Percentiles rank a stretch among this genome's conserved stretches.
These are phyloP conservation scores for Zymoseptoria tritici DNA, from an alignment of 2,329 filamentous ascomycete species.

Conservation along the genomic window DNA sequence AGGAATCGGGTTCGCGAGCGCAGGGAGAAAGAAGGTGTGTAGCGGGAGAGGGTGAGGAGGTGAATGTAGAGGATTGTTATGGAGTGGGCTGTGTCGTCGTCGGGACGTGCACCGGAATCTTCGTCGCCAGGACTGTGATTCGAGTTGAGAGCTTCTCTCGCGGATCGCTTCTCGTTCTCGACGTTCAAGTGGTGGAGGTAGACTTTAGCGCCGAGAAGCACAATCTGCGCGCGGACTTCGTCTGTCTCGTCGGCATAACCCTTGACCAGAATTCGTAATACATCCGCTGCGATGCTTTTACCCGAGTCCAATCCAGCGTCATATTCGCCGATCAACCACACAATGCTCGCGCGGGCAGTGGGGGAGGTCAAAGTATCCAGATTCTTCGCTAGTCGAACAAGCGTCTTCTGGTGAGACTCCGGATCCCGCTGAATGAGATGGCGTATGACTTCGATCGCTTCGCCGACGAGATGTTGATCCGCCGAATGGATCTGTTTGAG, in stretches of 20 bases:
- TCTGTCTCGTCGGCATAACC: slow-evolving; percentile 79
- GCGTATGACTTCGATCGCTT: slow-evolving; percentile 88
- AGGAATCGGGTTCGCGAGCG: slow-evolving; percentile 87
- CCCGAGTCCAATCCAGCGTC: slow-evolving; percentile 61
- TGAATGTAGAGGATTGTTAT: slow-evolving; percentile 78
- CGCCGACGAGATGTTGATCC: slow-evolving; percentile 80
- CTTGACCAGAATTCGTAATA: slow-evolving; percentile 78
- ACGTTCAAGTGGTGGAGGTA: slow-evolving; percentile 82
- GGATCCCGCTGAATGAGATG: slow-evolving; percentile 93
- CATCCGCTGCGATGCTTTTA: slow-evolving; percentile 87
- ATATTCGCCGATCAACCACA: slow-evolving; percentile 96
- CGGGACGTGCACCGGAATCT: slow-evolving; percentile 10
- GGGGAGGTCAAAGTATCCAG: slow-evolving; percentile 82
- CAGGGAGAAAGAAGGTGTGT: slow-evolving; percentile 91
- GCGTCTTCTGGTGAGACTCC: slow-evolving; percentile 69
- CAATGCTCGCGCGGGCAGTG: slow-evolving; percentile 83
- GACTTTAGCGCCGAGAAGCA: slow-evolving; percentile 90
- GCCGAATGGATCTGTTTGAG: slow-evolving; percentile 81
- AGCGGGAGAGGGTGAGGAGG: slow-evolving; percentile 73
- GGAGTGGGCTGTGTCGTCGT: slow-evolving; percentile 48
- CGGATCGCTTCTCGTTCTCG: slow-evolving; percentile 36
- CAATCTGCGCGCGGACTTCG: slow-evolving; percentile 79
- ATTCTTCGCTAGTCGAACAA: slow-evolving; percentile 82
- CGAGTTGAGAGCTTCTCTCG: slow-evolving; percentile 19
- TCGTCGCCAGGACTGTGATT: slow-evolving; percentile 2